Evolutionary conservation across 345 rosid genomes (phyloP).

Genomic region (Erysimum cheiranthoides): DNA sequence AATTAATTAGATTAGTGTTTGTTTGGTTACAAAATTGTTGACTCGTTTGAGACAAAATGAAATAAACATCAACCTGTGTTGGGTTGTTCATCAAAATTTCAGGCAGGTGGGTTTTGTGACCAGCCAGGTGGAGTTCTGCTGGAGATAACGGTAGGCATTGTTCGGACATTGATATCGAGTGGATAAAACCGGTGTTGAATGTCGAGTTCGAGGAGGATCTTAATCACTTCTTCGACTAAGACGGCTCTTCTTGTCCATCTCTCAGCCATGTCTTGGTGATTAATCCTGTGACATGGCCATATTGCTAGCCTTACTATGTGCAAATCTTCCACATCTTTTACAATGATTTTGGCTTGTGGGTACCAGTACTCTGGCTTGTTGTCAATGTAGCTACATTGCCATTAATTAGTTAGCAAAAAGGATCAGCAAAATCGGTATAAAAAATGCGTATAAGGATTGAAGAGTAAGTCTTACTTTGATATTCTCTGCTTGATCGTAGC

Average conservation of each 20-base stretch:
- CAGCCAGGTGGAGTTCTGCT: constrained; percentile 55
- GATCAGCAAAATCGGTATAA: background rate
- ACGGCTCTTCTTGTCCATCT: constrained; percentile 62
- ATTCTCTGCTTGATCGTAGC: constrained; percentile 66
- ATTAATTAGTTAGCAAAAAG: background rate
- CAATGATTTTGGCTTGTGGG: constrained; percentile 54
- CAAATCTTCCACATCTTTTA: constrained; percentile 62
- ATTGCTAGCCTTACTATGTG: constrained; percentile 60
- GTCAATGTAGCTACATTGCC: constrained; percentile 57
- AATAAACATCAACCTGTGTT: background rate
- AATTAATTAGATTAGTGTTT: constrained; percentile 32
- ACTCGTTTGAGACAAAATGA: constrained; percentile 10
- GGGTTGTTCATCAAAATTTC: constrained; percentile 10
- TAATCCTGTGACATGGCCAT: constrained; percentile 72
- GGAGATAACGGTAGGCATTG: constrained; percentile 55
- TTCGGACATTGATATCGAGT: constrained; percentile 61
- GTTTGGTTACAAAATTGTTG: constrained; percentile 40
- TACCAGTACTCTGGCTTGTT: constrained; percentile 81
- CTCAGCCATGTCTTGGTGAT: constrained; percentile 70
- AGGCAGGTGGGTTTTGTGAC: constrained; percentile 39
- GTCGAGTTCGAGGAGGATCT: constrained; percentile 73
- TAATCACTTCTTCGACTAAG: constrained; percentile 72
- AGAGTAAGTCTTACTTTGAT: constrained; percentile 46
- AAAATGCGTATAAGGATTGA: background rate
- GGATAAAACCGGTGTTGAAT: constrained; percentile 72